These are phyloP conservation scores for Narthecium ossifragum DNA, from an alignment of 106 monocot species.

Conservation along the genomic window DNA sequence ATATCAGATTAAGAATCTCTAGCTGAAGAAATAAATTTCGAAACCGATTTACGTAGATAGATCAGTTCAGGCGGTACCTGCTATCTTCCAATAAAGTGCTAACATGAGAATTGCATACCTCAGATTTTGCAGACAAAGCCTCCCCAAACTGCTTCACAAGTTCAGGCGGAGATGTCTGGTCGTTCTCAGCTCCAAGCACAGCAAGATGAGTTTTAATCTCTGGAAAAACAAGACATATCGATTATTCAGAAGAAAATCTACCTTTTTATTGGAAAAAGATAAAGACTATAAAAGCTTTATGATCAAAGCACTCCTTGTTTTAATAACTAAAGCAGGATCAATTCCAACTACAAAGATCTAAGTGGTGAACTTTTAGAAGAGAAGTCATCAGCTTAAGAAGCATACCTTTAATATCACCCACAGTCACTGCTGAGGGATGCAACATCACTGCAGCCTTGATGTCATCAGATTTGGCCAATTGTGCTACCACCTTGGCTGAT, in stretches of 20 bases:
- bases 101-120: slow-evolving; percentile 36
- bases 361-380: background rate
- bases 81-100: no score
- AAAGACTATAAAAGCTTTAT: background rate
- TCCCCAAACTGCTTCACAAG: slow-evolving; percentile 58
- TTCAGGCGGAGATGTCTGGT: slow-evolving; percentile 41
- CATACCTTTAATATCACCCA: slow-evolving; percentile 83
- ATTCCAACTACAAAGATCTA: no score
- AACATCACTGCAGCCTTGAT: slow-evolving; percentile 64
- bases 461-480: slow-evolving; percentile 40
- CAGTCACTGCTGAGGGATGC: slow-evolving; percentile 61
- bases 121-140: slow-evolving; percentile 35
- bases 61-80: no score
- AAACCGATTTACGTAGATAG: no score
- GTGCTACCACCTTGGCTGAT: slow-evolving; percentile 27
- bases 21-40: no score
- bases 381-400: background rate
- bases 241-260: background rate
- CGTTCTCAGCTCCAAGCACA: slow-evolving; percentile 65
- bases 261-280: no score
- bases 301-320: no score
- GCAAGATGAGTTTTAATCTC: slow-evolving; percentile 37
- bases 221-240: slow-evolving; percentile 7
- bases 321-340: no score
- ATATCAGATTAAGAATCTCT: no score